Conservation (phyloP, 2,329 filamentous ascomycete species). For the Sarocladiaceae sp. region DNA sequence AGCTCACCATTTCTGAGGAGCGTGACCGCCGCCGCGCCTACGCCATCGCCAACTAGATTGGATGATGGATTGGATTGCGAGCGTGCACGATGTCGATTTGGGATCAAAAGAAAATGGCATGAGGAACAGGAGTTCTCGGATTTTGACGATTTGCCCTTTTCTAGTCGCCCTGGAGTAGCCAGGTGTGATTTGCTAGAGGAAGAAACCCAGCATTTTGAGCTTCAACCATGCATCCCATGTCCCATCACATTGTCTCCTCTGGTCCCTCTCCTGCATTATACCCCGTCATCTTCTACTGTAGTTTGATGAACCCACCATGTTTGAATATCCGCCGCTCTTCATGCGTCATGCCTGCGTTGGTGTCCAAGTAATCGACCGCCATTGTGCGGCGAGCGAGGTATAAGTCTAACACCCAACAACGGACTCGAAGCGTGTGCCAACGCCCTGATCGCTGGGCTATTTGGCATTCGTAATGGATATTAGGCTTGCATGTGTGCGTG, state of each 20-base stretch:
- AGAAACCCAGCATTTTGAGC: constrained; percentile 9
- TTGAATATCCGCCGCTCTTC: too few species aligned
- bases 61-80: neutral
- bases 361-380: too few species aligned
- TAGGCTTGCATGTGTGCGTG: constrained; percentile 2
- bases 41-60: constrained; percentile 43
- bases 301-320: too few species aligned
- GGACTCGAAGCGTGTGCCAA: neutral
- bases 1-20: constrained; percentile 98
- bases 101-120: constrained; percentile 13
- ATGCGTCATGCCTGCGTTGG: too few species aligned
- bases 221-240: constrained; percentile 7
- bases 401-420: too few species aligned
- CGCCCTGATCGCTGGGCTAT: constrained; percentile 5
- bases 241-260: too few species aligned
- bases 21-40: constrained; percentile 88
- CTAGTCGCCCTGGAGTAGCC: constrained; percentile 11
- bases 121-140: constrained; percentile 15
- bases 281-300: neutral
- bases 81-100: neutral
- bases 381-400: too few species aligned
- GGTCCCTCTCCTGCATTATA: too few species aligned
- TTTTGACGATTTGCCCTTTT: constrained; percentile 11
- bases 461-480: constrained; percentile 9
- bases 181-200: constrained; percentile 8